Evolutionary conservation across 768 basidiomycete species (phyloP), one percentile per base, ranked within the genome.

Genomic region (Kwoniella pini): DNA sequence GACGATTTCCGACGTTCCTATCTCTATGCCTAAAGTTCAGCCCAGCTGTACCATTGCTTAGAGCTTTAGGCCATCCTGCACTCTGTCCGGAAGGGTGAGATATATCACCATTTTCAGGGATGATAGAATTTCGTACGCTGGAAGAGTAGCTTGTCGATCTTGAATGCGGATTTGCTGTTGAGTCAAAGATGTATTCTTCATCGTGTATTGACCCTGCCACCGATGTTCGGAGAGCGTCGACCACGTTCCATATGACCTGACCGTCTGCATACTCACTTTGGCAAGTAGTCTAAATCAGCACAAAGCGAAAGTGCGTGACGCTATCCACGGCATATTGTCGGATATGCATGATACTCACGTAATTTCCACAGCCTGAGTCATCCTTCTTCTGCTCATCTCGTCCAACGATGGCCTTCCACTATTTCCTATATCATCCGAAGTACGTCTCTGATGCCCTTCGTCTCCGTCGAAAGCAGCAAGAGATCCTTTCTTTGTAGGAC

Each of bases 181-280:
- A 36, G 21, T 58, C 57, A 28, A 58, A 60, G 3, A 40, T 48
- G 24, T 60, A 60, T 60, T 61, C 59, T 42, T 61, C 49, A 24
- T 50, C 55, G 45, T 62, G 39, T 21, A 51, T 40, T 22, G 60
- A 57, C 27, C 54, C 44, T 6, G 56, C 50, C 43, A 48, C 45
- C 15, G 44, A 51, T 15, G 50, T 54, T 22, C 69, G 64, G 5
- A 72, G 57, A 1, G 62, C 74, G 43, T 75, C 69, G 26, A 72
- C 68, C 10, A 75, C 52, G 7, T 67, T 67, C 74, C 74, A 75
- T 3, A 71, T 71, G 13, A 75, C 52, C 49, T 68, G 54, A 9
- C 74, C 74, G 46, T 75, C 71, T 49, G 65, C 71, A 49, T 70
- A 70, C 53, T 75, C 74, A 38, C 74, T 75, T 10, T 36, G 15